phyloP scores from a whole-genome alignment of 805 yeast species.

The Ogataea salicorniae region DNA sequence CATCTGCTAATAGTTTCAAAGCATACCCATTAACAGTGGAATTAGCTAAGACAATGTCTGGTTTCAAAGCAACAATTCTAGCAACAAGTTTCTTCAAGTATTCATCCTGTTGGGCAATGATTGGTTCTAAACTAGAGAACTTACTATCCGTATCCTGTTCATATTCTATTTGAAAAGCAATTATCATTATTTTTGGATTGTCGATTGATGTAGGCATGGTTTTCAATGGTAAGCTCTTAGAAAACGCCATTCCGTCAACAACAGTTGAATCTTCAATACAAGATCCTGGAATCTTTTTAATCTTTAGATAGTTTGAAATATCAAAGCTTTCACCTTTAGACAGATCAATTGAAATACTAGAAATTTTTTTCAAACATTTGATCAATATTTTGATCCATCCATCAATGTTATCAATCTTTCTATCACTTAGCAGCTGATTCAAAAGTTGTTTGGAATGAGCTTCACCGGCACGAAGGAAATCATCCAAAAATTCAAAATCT shows the following conservation, averaged over 20 bases:
- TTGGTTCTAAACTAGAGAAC: conserved; percentile 76
- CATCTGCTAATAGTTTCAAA: conserved; percentile 58
- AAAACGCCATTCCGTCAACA: conserved; percentile 77
- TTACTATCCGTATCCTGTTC: conserved; percentile 41
- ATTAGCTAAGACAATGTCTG: conserved; percentile 74
- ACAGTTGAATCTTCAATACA: conserved; percentile 50
- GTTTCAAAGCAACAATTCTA: conserved; percentile 68
- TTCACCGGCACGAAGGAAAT: conserved; percentile 31
- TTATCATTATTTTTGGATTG: conserved; percentile 71
- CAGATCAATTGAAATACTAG: conserved; percentile 54
- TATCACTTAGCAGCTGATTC: conserved; percentile 57
- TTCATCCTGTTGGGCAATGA: conserved; percentile 82
- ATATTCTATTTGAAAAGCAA: conserved; percentile 88
- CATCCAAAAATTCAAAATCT: conserved; percentile 29
- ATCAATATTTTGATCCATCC: conserved; percentile 58
- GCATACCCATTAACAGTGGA: conserved; percentile 83
- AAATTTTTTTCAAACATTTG: conserved; percentile 48
- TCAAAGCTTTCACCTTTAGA: conserved; percentile 71
- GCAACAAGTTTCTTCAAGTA: conserved; percentile 77
- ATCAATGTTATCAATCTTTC: conserved; percentile 42
- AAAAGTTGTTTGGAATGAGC: conserved; percentile 48
- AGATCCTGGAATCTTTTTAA: conserved; percentile 82
- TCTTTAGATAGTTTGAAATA: conserved; percentile 80
- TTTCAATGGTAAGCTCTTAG: conserved; percentile 76
- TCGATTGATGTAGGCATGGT: conserved; percentile 62